Percentiles rank a stretch among this genome's conserved stretches.
Evolutionary conservation across 306 rosid genomes (phyloP).

Genomic region (Styphnolobium japonicum): DNA sequence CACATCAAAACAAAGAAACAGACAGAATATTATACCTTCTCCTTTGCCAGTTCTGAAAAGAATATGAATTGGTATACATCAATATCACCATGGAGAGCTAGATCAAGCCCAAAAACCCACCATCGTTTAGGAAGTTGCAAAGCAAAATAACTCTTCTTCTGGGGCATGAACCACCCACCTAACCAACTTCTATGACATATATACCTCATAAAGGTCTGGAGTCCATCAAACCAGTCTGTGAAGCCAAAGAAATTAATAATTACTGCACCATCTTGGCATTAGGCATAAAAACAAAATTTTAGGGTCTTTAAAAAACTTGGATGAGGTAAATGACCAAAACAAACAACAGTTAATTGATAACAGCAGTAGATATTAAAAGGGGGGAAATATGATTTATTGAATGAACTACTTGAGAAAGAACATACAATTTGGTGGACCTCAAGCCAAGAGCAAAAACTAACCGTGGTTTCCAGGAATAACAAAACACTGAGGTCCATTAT

Average conservation of each 20-base stretch:
- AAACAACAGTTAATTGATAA: conserved; percentile 4
- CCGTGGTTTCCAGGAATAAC: conserved; percentile 98
- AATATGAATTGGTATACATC: conserved; percentile 97
- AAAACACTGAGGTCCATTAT: conserved; percentile 92
- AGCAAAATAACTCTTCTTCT: conserved; percentile 96
- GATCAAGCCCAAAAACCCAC: conserved; percentile 98
- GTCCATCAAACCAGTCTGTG: conserved; percentile 98
- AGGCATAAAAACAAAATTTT: background rate
- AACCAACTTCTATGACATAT: conserved; percentile 95
- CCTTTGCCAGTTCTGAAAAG: conserved; percentile 66
- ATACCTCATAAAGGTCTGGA: conserved; percentile 91
- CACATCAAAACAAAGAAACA: background rate
- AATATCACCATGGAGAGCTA: conserved; percentile 91
- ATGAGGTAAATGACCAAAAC: background rate
- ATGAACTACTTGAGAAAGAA: conserved; percentile 12
- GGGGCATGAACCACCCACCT: conserved; percentile 99
- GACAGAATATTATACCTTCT: conserved; percentile 60
- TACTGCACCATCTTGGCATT: background rate
- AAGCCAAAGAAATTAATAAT: conserved; percentile 21
- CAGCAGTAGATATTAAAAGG: background rate
- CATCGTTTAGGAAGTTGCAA: conserved; percentile 89
- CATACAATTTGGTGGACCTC: background rate
- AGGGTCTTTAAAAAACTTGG: background rate
- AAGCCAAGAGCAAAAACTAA: conserved; percentile 37
- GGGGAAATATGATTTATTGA: conserved; percentile 4